Conservation (phyloP, 2,329 filamentous ascomycete species). For the Xylaria sp. region DNA sequence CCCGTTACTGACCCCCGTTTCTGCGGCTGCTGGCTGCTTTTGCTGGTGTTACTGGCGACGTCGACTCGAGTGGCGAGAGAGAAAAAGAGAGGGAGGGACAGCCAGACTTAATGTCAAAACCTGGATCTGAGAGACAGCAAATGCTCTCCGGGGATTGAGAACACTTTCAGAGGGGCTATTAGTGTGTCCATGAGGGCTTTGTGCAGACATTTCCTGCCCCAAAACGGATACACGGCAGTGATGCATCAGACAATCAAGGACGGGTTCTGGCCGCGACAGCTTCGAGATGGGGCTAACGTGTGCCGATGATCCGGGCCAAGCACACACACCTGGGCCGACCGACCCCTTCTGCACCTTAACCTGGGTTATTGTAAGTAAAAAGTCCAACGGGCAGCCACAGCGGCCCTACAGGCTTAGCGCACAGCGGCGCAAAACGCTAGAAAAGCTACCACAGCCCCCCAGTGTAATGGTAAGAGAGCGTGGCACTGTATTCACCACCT, state of each 20-base stretch:
- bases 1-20: not conserved
- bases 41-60: constrained; percentile 5
- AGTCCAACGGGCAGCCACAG: not conserved
- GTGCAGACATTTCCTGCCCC: constrained; percentile 37
- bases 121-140: constrained; percentile 17
- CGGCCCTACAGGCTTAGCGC: not conserved
- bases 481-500: not conserved
- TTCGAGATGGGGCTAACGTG: constrained; percentile 35
- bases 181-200: constrained; percentile 38
- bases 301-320: constrained; percentile 40
- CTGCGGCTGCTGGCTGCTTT: not conserved
- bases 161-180: constrained; percentile 31
- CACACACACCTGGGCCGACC: constrained; percentile 24
- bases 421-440: constrained; percentile 6
- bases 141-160: constrained; percentile 29
- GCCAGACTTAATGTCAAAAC: constrained; percentile 10
- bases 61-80: constrained; percentile 15
- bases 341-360: not conserved
- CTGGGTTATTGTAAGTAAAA: constrained; percentile 1
- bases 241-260: constrained; percentile 32
- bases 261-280: constrained; percentile 37
- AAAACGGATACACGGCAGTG: constrained; percentile 39
- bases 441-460: too few relatives aligned
- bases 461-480: not conserved
- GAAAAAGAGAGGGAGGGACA: not conserved